Evolutionary conservation across 345 rosid genomes (phyloP), one percentile per base, ranked within the genome.

Genomic region (Geranium rotundifolium): DNA sequence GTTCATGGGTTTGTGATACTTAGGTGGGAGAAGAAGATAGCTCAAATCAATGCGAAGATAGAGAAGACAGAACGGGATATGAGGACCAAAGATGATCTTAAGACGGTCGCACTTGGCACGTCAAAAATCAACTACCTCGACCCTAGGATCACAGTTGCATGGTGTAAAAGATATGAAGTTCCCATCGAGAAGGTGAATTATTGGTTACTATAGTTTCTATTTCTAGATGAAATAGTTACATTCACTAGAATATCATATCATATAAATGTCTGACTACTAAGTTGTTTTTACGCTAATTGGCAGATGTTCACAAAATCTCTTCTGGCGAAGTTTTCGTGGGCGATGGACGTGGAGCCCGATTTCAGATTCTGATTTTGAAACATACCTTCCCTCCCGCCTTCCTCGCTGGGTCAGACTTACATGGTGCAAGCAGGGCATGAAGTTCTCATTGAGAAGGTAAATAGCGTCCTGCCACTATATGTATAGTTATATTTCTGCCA

Each of bases 81-180:
- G 85, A 66, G 68, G 64, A 80, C 88, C 50, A 93, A 86, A 64
- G 99, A 93, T 64, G 97, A 93, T 68, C 72, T 95, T 57, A 95
- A 95, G 81, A 88, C 95, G 0, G 96, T 95, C 65, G 95, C 99
- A 27, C 71, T 93, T 52, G 97, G 99, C 70, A 93, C 97, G 0
- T 93, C 99, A 59, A 95, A 90, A 72, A 88, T 93, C 68, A 93
- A 93, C 66, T 93, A 93, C 69, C 85, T 90, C 29, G 97, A 93
- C 76, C 99, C 99, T 56, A 82, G 99, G 80, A 93, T 93, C 62
- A 90, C 96, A 0, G 99, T 93, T 5, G 96, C 99, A 1, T 93
- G 99, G 99, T 93, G 99, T 83, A 93, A 93, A 75, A 82, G 99
- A 27, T 89, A 85, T 54, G 99, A 93, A 62, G 99, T 93, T 71